These are phyloP conservation scores for Hypoxylon sp. DNA, from an alignment of 2,329 filamentous ascomycete species.

Conservation along the genomic window DNA sequence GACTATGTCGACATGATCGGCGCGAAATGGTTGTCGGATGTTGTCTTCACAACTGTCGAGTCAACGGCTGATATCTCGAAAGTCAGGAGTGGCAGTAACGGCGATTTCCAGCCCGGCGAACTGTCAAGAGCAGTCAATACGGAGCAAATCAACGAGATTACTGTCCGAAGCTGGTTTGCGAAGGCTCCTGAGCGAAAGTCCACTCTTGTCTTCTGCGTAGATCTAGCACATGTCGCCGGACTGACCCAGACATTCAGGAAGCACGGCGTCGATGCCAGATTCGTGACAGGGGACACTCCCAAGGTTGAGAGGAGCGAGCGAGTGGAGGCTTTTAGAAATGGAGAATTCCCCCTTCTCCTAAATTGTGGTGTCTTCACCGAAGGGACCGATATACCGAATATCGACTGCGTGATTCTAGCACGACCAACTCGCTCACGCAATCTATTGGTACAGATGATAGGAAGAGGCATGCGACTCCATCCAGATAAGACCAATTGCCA, in stretches of 20 bases:
- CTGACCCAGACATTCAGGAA: conserved; percentile 79
- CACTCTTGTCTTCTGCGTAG: conserved; percentile 93
- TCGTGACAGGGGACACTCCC: conserved; percentile 83
- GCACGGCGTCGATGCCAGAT: conserved; percentile 82
- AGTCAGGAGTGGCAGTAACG: conserved; percentile 69
- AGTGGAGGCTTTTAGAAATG: conserved; percentile 77
- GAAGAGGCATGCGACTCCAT: conserved; percentile 85
- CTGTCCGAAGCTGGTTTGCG: conserved; percentile 84
- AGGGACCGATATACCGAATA: conserved; percentile 96
- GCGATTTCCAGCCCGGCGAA: conserved; percentile 82
- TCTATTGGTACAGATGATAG: conserved; percentile 96
- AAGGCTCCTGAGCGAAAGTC: conserved; percentile 79
- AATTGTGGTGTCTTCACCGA: conserved; percentile 98
- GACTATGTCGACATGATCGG: conserved; percentile 70
- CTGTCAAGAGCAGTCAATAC: conserved; percentile 87
- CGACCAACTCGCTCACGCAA: conserved; percentile 93
- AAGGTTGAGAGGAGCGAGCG: conserved; percentile 71
- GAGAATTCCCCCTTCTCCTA: conserved; percentile 84
- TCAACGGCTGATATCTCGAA: conserved; percentile 80
- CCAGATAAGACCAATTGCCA: conserved; percentile 87
- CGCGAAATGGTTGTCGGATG: conserved; percentile 89
- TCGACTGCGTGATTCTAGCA: conserved; percentile 90
- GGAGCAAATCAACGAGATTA: conserved; percentile 79
- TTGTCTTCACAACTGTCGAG: conserved; percentile 92
- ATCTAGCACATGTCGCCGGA: conserved; percentile 79